Evolutionary conservation across 2,329 filamentous ascomycete species (phyloP).

Genomic region (Sarocladium strictum): DNA sequence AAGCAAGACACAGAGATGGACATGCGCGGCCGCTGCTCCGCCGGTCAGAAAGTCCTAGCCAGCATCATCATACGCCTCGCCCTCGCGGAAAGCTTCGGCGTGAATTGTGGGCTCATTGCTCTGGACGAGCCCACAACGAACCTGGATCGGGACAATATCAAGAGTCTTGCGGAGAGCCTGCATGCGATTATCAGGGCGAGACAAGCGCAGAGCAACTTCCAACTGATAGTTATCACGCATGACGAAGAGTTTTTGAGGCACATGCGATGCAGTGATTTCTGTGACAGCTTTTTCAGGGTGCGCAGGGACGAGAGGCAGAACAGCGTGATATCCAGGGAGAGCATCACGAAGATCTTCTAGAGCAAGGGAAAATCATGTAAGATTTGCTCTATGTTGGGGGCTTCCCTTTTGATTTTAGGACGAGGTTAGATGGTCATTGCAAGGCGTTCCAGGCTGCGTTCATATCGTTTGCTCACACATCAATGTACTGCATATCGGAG

Average conservation of each 20-base stretch:
- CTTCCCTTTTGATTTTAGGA: too few species aligned
- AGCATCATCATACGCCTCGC: slow-evolving; percentile 97
- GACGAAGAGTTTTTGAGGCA: slow-evolving; percentile 91
- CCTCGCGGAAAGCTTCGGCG: slow-evolving; percentile 91
- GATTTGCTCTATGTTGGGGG: too few species aligned
- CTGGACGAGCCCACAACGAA: slow-evolving; percentile 98
- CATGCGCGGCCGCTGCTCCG: slow-evolving; percentile 96
- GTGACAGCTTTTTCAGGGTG: slow-evolving; percentile 86
- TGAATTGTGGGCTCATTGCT: slow-evolving; percentile 92
- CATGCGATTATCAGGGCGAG: slow-evolving; percentile 82
- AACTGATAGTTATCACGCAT: slow-evolving; percentile 97
- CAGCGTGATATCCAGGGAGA: slow-evolving; percentile 72
- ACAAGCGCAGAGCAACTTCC: slow-evolving; percentile 86
- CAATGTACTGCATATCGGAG: too few species aligned
- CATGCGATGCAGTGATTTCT: slow-evolving; percentile 93
- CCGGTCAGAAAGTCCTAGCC: slow-evolving; percentile 92
- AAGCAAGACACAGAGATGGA: slow-evolving; percentile 98
- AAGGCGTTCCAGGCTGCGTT: too few species aligned
- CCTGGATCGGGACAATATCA: slow-evolving; percentile 91
- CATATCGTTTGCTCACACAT: too few species aligned
- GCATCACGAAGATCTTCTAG: slow-evolving; percentile 44
- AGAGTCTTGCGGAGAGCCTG: slow-evolving; percentile 75
- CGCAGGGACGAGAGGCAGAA: slow-evolving; percentile 79
- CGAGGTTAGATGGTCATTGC: too few species aligned
- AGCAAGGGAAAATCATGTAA: not conserved